Conservation (phyloP, 768 basidiomycete species). For the Russula foetens region DNA sequence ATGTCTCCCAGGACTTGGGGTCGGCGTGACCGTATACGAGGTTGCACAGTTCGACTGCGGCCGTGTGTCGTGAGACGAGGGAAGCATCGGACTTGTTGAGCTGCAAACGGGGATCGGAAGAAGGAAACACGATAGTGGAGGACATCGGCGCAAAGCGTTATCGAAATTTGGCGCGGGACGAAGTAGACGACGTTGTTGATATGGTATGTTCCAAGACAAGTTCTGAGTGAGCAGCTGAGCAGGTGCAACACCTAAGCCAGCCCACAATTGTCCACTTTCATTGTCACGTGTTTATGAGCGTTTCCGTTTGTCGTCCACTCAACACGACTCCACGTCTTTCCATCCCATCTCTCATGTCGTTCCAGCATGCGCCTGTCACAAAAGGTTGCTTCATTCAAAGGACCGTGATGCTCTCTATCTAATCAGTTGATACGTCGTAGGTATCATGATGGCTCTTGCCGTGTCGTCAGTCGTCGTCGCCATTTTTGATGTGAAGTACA, state of each 20-base stretch:
- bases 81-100: conserved; percentile 14
- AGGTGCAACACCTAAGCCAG: too few relatives aligned
- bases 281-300: conserved; percentile 11
- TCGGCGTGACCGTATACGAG: conserved; percentile 52
- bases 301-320: background rate
- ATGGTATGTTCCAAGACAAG: background rate
- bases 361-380: conserved; percentile 75
- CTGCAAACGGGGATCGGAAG: conserved; percentile 5
- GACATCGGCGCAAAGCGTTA: conserved; percentile 27
- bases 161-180: conserved; percentile 27
- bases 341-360: conserved; percentile 45
- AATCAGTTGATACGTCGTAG: conserved; percentile 32
- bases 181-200: background rate
- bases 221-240: background rate
- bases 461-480: conserved; percentile 66
- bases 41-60: conserved; percentile 62
- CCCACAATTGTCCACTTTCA: background rate
- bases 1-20: conserved; percentile 40
- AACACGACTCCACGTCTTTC: background rate
- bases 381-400: conserved; percentile 44
- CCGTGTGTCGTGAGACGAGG: conserved; percentile 38
- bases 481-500: conserved; percentile 82
- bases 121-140: conserved; percentile 19
- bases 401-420: background rate
- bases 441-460: conserved; percentile 67